Base-by-base conservation (phyloP, 208 protist species). In the Blechomonas ayalai region DNA sequence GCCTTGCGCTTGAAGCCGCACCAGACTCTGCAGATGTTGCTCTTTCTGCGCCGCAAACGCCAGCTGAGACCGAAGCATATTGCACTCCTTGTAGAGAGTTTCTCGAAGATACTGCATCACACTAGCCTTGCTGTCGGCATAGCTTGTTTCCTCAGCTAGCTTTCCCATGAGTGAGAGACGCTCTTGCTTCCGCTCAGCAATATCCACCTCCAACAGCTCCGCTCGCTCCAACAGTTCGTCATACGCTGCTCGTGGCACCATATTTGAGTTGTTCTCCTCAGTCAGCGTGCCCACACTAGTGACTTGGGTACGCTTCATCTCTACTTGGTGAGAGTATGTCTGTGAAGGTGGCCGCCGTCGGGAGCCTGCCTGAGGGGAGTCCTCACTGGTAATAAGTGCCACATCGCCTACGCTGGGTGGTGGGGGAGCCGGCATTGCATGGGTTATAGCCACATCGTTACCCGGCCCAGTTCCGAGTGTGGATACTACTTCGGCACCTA, bases 81-180 rank as follows among this genome's bases (percentile, higher is more conserved):
- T 71, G 50, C 82, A 91, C 60, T 95, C 82, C 35, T 73, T 65
- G 41, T 86, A 68, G 6, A 95, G 65, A 2, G 82, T 91, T 25
- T 79, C 67, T 27, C 86, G 79, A 23, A 95, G 55, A 65, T 95
- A 90, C 36, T 90, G 58, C 8, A 95, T 32, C 9, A 91, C 70
- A 27, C 56, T 61, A 16, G 56, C 52, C 50, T 75, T 76, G 20
- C 67, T 55, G 10, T 74, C 62, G 1, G 60, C 68, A 54, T 90
- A 84, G 44, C 55, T 55, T 13, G 37, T 52, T 52, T 88, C 80
- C 26, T 85, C 65, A 8, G 52, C 43, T 10, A 90, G 53, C 62
- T 90, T 46, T 20, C 65, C 41, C 0, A 51, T 31, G n/a, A n/a
- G n/a, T n/a, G n/a, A n/a, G 36, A 87, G 53, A 3, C 43, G 33